A percentile compares a stretch with the other conserved stretches of the same genome.
Conservation (phyloP, 2,329 filamentous ascomycete species). For the Coleophoma crateriformis region DNA sequence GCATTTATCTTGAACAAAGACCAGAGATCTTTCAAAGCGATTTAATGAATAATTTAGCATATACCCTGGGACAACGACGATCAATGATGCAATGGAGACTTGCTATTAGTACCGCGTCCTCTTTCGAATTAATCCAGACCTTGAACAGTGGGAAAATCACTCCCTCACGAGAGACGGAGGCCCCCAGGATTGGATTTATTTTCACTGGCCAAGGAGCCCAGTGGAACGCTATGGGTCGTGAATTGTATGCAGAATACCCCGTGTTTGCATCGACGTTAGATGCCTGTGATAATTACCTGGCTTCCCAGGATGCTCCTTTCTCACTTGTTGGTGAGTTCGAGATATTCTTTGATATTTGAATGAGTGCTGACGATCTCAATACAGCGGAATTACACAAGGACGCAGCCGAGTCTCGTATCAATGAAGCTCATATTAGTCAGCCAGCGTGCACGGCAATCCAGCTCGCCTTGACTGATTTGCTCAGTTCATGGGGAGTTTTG, state of each 20-base stretch:
- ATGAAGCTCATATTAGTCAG: constrained; percentile 24
- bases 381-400: constrained; percentile 17
- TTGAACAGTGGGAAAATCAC: constrained; percentile 26
- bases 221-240: constrained; percentile 20
- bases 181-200: constrained; percentile 15
- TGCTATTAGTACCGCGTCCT: constrained; percentile 16
- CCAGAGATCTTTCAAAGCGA: constrained; percentile 24
- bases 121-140: constrained; percentile 20
- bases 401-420: constrained; percentile 13
- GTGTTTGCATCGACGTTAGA: constrained; percentile 16
- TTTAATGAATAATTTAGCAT: constrained; percentile 23
- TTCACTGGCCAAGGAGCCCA: constrained; percentile 24
- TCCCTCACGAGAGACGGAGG: constrained; percentile 15
- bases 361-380: constrained; percentile 4
- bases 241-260: constrained; percentile 16
- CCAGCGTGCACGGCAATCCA: constrained; percentile 29
- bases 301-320: constrained; percentile 13
- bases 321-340: constrained; percentile 14
- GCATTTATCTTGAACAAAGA: constrained; percentile 22
- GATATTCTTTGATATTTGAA: neutral
- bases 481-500: constrained; percentile 14
- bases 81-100: constrained; percentile 21
- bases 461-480: constrained; percentile 24
- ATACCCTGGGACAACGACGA: constrained; percentile 21
- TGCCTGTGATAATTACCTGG: constrained; percentile 27